A percentile compares a stretch with the other conserved stretches of the same genome.
These are phyloP conservation scores for Talaromyces sp. DNA, from an alignment of 2,329 filamentous ascomycete genomes.

Conservation along the genomic window DNA sequence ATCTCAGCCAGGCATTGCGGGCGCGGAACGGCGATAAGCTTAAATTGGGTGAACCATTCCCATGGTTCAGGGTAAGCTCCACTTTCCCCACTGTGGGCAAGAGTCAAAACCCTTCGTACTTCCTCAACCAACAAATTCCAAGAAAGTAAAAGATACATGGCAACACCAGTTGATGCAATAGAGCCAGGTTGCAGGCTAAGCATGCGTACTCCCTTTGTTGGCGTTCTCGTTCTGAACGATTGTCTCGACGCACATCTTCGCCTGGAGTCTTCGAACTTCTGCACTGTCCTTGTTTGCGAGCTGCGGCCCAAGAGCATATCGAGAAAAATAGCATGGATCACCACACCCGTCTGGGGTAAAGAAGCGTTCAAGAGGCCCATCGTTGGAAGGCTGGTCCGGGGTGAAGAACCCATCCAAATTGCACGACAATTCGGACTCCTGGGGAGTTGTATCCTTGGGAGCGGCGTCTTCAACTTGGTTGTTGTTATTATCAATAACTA, in stretches of 20 bases:
- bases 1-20: background rate
- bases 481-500: background rate
- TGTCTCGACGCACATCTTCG: constrained; percentile 10
- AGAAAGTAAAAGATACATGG: background rate
- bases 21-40: background rate
- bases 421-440: background rate
- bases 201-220: background rate
- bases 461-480: background rate
- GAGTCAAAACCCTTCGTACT: background rate
- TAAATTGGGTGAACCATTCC: background rate
- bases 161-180: background rate
- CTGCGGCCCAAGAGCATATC: constrained; percentile 12
- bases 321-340: constrained; percentile 15
- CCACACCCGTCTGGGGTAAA: constrained; percentile 17
- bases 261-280: constrained; percentile 12
- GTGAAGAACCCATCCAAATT: background rate
- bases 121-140: background rate
- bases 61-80: background rate
- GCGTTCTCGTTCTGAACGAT: background rate
- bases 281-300: constrained; percentile 15
- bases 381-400: constrained; percentile 1
- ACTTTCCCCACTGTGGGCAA: background rate
- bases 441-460: background rate
- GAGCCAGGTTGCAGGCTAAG: background rate
- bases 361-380: constrained; percentile 20